Evolutionary conservation across 495 filamentous ascomycete species (phyloP), one percentile per base, ranked within the genome.

Genomic region (Pyronema domesticum): DNA sequence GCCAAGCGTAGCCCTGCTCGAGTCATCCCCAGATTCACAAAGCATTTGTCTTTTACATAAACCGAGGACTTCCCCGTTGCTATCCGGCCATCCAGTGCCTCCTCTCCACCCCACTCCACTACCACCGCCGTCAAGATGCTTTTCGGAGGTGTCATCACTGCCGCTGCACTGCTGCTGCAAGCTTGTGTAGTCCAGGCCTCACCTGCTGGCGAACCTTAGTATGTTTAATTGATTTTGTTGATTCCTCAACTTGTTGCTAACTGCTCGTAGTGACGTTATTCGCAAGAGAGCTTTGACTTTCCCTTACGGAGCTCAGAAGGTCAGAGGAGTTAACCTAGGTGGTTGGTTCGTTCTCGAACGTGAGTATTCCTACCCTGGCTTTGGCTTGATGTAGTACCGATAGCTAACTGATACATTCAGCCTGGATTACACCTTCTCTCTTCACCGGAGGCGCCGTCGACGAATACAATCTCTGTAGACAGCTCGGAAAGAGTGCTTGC

Each of bases 331-430:
- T 23, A 89, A 88, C 56, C 56, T 88, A 9, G 84, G 84, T 18
- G 84, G 84, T 37, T 89, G 83, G 84, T 70, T 88, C 7, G 76
- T 77, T 3, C 70, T 86, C 36, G 84, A 86, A 58, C 82, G 63
- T 65, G 48, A 55, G 59, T 36, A 34, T 50, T 17, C 34, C 18
- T 3, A 6, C 7, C 15, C 42, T 33, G 18, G 17, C 17, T 51
- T 23, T 19, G 23, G 1, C 23, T 30, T 5, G 5, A 47, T 37
- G 3, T 14, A 11, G 37, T 8, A 50, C 54, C 11, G 15, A 40
- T 0, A 30, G 37, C 33, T 45, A 5, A 23, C 45, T n/a, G 45
- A 53, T 5, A n/a, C 11, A 19, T 43, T 18, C 47, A 65, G 63
- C 80, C 13, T 83, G 80, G 80, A 82, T 83, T 50, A 81, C 79